phyloP scores from a whole-genome alignment of 352 stramenopile species.

The Pythium rhizo-oryzae region DNA sequence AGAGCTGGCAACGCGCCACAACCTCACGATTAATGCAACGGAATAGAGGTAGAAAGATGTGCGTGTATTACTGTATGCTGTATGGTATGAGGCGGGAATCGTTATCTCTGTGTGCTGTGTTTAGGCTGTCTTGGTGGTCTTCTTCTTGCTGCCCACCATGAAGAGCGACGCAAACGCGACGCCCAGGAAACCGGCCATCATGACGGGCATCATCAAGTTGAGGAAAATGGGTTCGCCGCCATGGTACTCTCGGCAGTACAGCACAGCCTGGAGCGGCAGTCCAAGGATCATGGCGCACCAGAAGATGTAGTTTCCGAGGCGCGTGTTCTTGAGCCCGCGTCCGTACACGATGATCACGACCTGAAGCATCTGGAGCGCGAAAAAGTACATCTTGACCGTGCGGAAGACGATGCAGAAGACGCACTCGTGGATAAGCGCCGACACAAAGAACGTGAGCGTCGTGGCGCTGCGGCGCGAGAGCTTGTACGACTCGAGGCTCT shows the following conservation, averaged over 20 bases:
- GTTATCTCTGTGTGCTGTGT: not conserved
- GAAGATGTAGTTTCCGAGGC: constrained; percentile 80
- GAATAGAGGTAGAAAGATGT: not conserved
- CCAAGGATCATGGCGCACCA: constrained; percentile 82
- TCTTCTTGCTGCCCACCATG: constrained; percentile 38
- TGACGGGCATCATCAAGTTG: constrained; percentile 75
- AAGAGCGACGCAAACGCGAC: constrained; percentile 53
- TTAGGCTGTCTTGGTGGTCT: constrained; percentile 26
- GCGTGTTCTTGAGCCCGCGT: constrained; percentile 68
- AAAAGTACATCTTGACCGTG: constrained; percentile 93
- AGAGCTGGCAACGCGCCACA: constrained; percentile 31
- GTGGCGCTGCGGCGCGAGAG: constrained; percentile 75
- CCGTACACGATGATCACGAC: constrained; percentile 91
- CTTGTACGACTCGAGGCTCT: constrained; percentile 77
- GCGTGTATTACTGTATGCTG: constrained; percentile 10
- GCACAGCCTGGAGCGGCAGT: constrained; percentile 66
- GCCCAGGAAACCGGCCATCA: constrained; percentile 62
- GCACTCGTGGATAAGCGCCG: constrained; percentile 94
- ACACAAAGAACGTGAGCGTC: constrained; percentile 94
- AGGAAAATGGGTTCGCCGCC: constrained; percentile 80
- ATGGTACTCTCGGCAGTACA: constrained; percentile 86
- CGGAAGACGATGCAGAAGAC: constrained; percentile 96
- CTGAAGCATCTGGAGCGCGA: constrained; percentile 95
- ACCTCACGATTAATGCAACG: not conserved
- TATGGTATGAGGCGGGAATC: not conserved